Conservation (phyloP, 2,329 filamentous ascomycete genomes). For the Uncinocarpus reesii region DNA sequence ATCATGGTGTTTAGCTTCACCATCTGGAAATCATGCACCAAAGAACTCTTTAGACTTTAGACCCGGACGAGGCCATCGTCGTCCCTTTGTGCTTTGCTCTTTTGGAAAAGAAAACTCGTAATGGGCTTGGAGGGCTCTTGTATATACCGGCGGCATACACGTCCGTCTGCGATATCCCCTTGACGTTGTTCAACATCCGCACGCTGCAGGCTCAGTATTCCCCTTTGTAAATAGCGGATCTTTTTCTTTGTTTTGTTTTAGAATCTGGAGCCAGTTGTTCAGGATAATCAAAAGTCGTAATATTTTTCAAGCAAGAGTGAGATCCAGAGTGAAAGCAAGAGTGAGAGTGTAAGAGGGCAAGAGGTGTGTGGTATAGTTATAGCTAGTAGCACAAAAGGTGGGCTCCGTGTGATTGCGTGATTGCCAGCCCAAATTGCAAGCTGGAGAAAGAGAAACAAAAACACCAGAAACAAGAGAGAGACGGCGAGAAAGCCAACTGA, state of each 20-base stretch:
- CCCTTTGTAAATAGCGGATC: background rate
- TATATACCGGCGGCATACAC: slow-evolving; percentile 1
- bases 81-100: too few relatives aligned
- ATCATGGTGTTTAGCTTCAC: slow-evolving; percentile 15
- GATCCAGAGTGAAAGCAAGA: too few relatives aligned
- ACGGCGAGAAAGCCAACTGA: background rate
- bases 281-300: too few relatives aligned
- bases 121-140: background rate
- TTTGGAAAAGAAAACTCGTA: background rate
- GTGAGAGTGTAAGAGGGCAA: too few relatives aligned
- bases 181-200: background rate
- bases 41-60: slow-evolving; percentile 15
- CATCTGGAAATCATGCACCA: slow-evolving; percentile 15
- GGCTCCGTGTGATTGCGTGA: too few relatives aligned
- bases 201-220: slow-evolving; percentile 1
- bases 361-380: too few relatives aligned
- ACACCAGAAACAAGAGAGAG: background rate
- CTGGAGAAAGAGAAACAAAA: background rate
- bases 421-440: too few relatives aligned
- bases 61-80: too few relatives aligned
- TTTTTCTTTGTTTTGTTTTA: background rate
- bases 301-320: too few relatives aligned
- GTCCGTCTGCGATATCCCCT: background rate
- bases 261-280: too few relatives aligned
- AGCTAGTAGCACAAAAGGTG: too few relatives aligned